Evolutionary conservation across 2,329 filamentous ascomycete species (phyloP), one percentile per base, ranked within the genome.

Genomic region (Harringtonia lauricola): DNA sequence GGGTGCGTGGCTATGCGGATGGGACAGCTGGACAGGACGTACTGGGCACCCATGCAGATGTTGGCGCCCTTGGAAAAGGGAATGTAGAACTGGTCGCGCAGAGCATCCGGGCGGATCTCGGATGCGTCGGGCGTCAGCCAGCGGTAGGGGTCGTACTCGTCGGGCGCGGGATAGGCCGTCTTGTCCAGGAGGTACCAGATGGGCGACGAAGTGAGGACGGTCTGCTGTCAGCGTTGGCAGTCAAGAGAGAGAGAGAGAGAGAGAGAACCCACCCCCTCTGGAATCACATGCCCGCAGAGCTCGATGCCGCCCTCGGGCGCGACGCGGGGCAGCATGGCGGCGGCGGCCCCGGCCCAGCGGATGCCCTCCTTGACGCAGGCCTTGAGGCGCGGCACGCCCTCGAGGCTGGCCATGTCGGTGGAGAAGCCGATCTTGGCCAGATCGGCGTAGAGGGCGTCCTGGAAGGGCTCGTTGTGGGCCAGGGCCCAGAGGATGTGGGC

Each of bases 281-380:
- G 46, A 1, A 48, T 21, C 26, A 42, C 39, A 5, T 21, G 31
- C 4, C 43, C 46, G 17, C 39, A 37, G 7, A 48, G 41, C 18
- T 41, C 43, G 21, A 46, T 37, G 3, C 46, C 46, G 8, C 41
- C 46, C 4, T 35, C 24, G 2, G 46, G 46, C 22, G 44, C 46
- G 1, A 48, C 44, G 4, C 46, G 43, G 3, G 46, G 46, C 21
- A 48, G 46, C 46, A 48, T 48, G 13, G 46, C 46, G 3, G 46
- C 38, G 1, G 46, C 46, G 3, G 46, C 44, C 4, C 46, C 43
- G 7, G 46, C 46, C 43, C 46, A 46, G 10, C 46, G 43, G n/a
- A 48, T 29, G 12, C 46, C 43, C 17, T 48, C 46, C 13, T 48
- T 48, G 7, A 48, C 43, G 22, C 43, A 46, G 5, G 46, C 46